A percentile compares a stretch with the other conserved stretches of the same genome.
Evolutionary conservation across 148 eudicot genomes (phyloP).

Genomic region (Camellia granthamiana): DNA sequence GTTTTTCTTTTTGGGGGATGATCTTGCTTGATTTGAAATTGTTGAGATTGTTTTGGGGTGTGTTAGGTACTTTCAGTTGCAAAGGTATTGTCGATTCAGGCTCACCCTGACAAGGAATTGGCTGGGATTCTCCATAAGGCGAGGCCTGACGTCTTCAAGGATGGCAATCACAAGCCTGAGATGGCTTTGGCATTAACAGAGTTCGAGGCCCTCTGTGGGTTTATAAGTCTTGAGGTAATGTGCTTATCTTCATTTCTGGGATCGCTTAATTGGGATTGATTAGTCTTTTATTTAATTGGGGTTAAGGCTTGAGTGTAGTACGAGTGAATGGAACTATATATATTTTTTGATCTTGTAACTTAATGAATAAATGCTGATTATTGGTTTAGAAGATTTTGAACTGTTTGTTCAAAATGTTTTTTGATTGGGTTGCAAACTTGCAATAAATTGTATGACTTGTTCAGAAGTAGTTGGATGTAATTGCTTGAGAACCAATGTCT

Average conservation of each 20-base stretch:
- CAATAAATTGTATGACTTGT: background rate
- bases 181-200: slow-evolving; percentile 91
- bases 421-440: background rate
- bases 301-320: background rate
- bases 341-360: background rate
- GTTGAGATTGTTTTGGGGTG: slow-evolving; percentile 11
- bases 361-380: background rate
- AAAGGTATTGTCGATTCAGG: slow-evolving; percentile 83
- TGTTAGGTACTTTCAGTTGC: slow-evolving; percentile 79
- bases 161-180: slow-evolving; percentile 90
- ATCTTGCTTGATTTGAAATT: background rate
- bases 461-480: background rate
- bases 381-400: too few species aligned
- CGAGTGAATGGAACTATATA: background rate
- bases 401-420: background rate
- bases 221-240: slow-evolving; percentile 61
- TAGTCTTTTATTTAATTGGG: background rate
- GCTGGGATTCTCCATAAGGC: slow-evolving; percentile 57
- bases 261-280: background rate
- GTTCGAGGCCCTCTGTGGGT: slow-evolving; percentile 91
- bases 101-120: slow-evolving; percentile 80
- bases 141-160: slow-evolving; percentile 63
- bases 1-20: background rate
- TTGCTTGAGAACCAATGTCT: too few species aligned
- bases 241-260: background rate